These are phyloP conservation scores for Salvia sclarea DNA, from an alignment of 305 asterid genomes.

Conservation along the genomic window DNA sequence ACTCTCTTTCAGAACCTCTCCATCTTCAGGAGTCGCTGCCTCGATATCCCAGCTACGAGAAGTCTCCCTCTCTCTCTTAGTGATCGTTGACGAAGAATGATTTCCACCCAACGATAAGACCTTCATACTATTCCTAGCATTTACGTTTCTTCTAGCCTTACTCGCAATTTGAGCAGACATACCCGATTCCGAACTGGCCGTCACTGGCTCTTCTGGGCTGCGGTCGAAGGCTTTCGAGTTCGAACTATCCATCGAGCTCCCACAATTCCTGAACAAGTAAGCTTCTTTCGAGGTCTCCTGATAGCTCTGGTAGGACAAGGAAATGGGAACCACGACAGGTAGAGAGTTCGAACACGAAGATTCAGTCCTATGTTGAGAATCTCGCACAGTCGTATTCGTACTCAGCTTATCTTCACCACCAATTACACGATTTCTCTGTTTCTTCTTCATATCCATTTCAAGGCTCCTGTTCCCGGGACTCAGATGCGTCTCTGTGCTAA, in stretches of 20 bases:
- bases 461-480: conserved; percentile 23
- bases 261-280: conserved; percentile 35
- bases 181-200: conserved; percentile 43
- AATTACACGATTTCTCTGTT: neutral
- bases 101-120: conserved; percentile 19
- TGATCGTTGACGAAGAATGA: conserved; percentile 14
- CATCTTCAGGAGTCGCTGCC: conserved; percentile 15
- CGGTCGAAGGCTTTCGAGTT: conserved; percentile 33
- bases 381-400: conserved; percentile 4
- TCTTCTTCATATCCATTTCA: conserved; percentile 29
- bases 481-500: conserved; percentile 36
- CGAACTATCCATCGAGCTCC: conserved; percentile 37
- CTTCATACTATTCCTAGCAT: conserved; percentile 30
- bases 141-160: conserved; percentile 30
- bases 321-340: conserved; percentile 29
- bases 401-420: conserved; percentile 32
- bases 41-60: conserved; percentile 20
- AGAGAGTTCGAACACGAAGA: conserved; percentile 62
- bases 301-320: conserved; percentile 38
- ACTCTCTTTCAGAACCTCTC: conserved; percentile 7
- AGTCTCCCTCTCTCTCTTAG: conserved; percentile 29
- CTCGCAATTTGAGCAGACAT: conserved; percentile 39
- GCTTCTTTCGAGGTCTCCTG: conserved; percentile 43
- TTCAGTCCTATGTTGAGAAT: conserved; percentile 43
- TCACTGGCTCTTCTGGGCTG: conserved; percentile 40